phyloP scores from a whole-genome alignment of 352 stramenopile genomes.

The Globisporangium barbulae region DNA sequence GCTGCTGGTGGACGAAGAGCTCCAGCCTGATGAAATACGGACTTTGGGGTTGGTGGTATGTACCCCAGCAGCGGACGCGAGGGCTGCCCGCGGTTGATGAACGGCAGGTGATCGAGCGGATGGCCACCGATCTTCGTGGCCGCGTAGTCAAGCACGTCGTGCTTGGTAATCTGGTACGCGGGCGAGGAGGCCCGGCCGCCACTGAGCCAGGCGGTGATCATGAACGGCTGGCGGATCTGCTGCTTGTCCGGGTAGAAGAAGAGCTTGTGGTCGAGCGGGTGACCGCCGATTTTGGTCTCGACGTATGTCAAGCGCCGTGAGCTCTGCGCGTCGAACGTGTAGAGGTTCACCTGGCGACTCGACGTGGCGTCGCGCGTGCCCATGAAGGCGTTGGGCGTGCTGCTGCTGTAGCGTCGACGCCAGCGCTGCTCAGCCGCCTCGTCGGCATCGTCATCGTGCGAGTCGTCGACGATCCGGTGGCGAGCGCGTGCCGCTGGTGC shows the following conservation, averaged over 20 bases:
- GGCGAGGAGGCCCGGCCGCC: constrained; percentile 26
- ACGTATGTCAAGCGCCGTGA: constrained; percentile 25
- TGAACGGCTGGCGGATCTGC: constrained; percentile 28
- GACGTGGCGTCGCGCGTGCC: constrained; percentile 22
- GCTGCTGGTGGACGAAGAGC: background rate
- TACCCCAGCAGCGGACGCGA: constrained; percentile 60
- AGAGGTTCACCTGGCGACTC: constrained; percentile 46
- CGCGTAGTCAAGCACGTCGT: constrained; percentile 48
- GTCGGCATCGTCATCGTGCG: constrained; percentile 4
- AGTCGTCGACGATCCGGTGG: background rate
- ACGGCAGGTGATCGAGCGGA: constrained; percentile 71
- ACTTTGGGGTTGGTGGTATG: constrained; percentile 14
- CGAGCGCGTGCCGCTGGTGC: background rate
- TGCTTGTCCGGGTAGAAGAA: constrained; percentile 12
- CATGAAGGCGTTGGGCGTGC: constrained; percentile 1
- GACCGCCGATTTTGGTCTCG: constrained; percentile 80
- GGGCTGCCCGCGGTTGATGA: constrained; percentile 51
- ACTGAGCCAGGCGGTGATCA: constrained; percentile 24
- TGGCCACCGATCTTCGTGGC: constrained; percentile 77
- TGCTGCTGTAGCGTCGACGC: background rate
- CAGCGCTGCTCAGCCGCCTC: background rate
- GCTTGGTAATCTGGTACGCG: constrained; percentile 34
- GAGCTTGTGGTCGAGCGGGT: constrained; percentile 57
- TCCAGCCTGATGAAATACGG: background rate
- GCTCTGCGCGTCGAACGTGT: constrained; percentile 39